Percentiles rank a stretch among this genome's conserved stretches.
Conservation (phyloP, 495 filamentous ascomycete genomes). For the Penicillium riverlandense region DNA sequence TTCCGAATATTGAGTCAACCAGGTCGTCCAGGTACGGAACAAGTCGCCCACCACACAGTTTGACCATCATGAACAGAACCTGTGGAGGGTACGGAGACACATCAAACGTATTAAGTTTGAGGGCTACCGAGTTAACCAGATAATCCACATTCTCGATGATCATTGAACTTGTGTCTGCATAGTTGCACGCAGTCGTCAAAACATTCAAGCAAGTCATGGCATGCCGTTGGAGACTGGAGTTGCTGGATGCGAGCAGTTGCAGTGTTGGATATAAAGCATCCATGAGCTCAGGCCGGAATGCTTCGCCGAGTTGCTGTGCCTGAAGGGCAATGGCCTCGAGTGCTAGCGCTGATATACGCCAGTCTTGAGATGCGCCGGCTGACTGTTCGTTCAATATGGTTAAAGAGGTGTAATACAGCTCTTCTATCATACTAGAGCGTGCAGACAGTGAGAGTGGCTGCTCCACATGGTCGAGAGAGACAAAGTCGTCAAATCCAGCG, state of each 20-base stretch:
- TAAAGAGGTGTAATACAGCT: constrained; percentile 74
- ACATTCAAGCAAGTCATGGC: constrained; percentile 79
- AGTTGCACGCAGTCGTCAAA: constrained; percentile 68
- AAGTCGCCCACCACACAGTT: constrained; percentile 70
- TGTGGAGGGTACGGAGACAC: constrained; percentile 85
- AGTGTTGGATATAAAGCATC: constrained; percentile 87
- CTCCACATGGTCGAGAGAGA: constrained; percentile 40
- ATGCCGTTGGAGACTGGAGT: constrained; percentile 64
- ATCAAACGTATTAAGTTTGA: constrained; percentile 86
- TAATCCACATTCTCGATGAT: constrained; percentile 94
- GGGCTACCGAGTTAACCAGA: constrained; percentile 83
- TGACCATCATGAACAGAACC: constrained; percentile 92
- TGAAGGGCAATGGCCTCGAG: constrained; percentile 69
- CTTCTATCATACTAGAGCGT: constrained; percentile 56
- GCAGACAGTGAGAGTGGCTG: constrained; percentile 25
- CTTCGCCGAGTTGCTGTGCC: constrained; percentile 54
- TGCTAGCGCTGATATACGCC: constrained; percentile 62
- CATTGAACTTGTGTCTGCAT: constrained; percentile 64
- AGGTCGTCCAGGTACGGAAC: constrained; percentile 90
- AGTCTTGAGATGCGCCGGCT: constrained; percentile 51
- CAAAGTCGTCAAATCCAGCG: constrained; percentile 57
- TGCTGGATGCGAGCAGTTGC: constrained; percentile 72
- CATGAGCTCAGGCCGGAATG: constrained; percentile 79
- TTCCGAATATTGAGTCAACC: constrained; percentile 80
- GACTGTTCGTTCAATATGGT: constrained; percentile 47